phyloP scores from a whole-genome alignment of 73 alveolate species.

The Durusdinium trenchii region DNA sequence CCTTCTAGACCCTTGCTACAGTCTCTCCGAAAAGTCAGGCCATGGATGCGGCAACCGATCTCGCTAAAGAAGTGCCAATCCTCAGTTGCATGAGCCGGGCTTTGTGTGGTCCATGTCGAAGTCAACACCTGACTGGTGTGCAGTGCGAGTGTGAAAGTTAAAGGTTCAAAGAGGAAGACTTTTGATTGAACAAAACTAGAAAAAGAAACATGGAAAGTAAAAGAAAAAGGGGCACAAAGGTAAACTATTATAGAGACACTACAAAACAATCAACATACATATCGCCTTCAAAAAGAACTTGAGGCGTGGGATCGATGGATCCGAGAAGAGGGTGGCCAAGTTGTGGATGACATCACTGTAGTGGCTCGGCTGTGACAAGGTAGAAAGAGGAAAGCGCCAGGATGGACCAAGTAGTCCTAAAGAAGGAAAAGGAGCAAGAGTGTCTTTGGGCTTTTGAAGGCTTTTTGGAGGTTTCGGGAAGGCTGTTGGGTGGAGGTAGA shows the following conservation, averaged over 20 bases:
- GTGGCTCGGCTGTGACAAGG: neutral
- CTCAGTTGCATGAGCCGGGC: neutral
- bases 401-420: neutral
- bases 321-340: constrained; percentile 90
- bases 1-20: too few relatives aligned
- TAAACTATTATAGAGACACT: neutral
- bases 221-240: neutral
- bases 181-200: too few relatives aligned
- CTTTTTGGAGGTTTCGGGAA: too few relatives aligned
- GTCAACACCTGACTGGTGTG: too few relatives aligned
- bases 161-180: too few relatives aligned
- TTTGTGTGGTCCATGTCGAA: neutral
- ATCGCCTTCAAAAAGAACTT: neutral
- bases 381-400: neutral
- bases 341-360: constrained; percentile 94
- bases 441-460: too few relatives aligned
- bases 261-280: neutral
- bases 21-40: too few relatives aligned
- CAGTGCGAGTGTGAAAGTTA: too few relatives aligned
- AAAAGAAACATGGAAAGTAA: too few relatives aligned
- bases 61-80: constrained; percentile 57
- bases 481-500: too few relatives aligned
- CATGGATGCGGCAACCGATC: constrained; percentile 65
- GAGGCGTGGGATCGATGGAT: constrained; percentile 95
- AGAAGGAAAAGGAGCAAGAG: too few relatives aligned